Base-by-base conservation (phyloP, 225 moss, liverwort and hornwort genomes). In the Marchantia polymorpha region DNA sequence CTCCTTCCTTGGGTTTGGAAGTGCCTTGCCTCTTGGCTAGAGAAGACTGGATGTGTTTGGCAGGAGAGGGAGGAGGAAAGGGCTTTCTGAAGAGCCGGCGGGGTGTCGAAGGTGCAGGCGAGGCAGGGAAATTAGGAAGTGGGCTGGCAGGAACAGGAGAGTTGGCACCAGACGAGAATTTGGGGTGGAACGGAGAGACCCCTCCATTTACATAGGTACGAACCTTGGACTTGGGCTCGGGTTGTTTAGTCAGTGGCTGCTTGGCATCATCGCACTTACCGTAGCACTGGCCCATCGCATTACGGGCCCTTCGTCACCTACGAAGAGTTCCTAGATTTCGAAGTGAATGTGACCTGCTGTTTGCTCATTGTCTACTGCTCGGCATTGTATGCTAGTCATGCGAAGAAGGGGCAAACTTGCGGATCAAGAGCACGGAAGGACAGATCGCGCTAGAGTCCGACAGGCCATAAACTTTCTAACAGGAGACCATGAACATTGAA, bases 281-380 rank as follows among this genome's bases (percentile, higher is more conserved):
- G 79, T 90, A 96, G 80, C 96, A 96, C 92, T 93, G 96, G 84
- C 97, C 97, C 97, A 99, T 95, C 93, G 97, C 94, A 92, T 99
- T 81, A 85, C 87, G 87, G 85, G 83, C 84, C 82, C 82, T 84
- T 68, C 67, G 79, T 74, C 87, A 76, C 81, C 82, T 52, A 75
- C 58, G 72, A 68, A 39, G 66, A 73, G 50, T 70, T 73, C 81
- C 78, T 58, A 47, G 61, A 54, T 65, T 31, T 67, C 71, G 55
- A 48, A 65, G 70, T 82, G 49, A 22, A 54, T 29, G 77, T 55
- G 46, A 67, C 77, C 82, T 59, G 74, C 74, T 66, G 61, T 72
- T 59, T 13, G 82, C 51, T 87, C 83, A 84, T 84, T 39, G 78
- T 82, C 81, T 73, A 71, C 56, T 49, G 79, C 82, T 82, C 76